Base-by-base conservation (phyloP, 2,329 filamentous ascomycete species). In the Fusarium compactum region DNA sequence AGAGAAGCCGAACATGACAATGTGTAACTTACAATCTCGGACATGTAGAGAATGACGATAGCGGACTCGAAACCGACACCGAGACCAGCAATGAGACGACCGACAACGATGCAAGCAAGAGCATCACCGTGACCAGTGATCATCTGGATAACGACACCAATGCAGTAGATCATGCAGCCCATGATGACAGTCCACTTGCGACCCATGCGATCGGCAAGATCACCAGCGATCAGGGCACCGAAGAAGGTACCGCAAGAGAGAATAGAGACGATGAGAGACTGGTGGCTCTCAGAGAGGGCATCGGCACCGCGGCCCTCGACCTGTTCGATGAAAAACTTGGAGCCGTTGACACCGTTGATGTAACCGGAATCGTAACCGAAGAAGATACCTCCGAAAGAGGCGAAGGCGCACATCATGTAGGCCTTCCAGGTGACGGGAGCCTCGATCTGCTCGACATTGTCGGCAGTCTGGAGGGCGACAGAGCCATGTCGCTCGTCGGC, bases 301-400 rank as follows among this genome's bases (percentile, higher is more conserved):
- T 65, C 72, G 30, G 73, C 76, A 48, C 71, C 78, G 29, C 76
- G 66, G 64, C 84, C 82, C 73, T 86, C 82, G 76, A 89, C 85
- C 67, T 82, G 79, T 14, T 80, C 45, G 77, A 85, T 84, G 81
- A 91, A 90, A 78, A 81, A 80, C 15, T 76, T 43, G 70, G 84
- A 82, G 72, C 83, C 87, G 43, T 87, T 81, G 63, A 91, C 88
- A 77, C 89, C 89, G 78, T 89, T 89, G 83, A 92, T 92, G 82
- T 92, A 92, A 73, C 91, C 92, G 44, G 91, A 92, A 76, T 94
- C 92, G 80, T 92, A 94, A 52, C 92, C 92, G 81, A 93, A 92
- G 83, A 93, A 91, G 81, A 93, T 91, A 80, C 88, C 90, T 76
- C 90, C 90, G 66, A 92, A 91, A 34, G 90, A 89, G 65, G 90